Evolutionary conservation across 495 filamentous ascomycete species (phyloP), one percentile per base, ranked within the genome.

Genomic region (Rostrohypoxylon terebratum): DNA sequence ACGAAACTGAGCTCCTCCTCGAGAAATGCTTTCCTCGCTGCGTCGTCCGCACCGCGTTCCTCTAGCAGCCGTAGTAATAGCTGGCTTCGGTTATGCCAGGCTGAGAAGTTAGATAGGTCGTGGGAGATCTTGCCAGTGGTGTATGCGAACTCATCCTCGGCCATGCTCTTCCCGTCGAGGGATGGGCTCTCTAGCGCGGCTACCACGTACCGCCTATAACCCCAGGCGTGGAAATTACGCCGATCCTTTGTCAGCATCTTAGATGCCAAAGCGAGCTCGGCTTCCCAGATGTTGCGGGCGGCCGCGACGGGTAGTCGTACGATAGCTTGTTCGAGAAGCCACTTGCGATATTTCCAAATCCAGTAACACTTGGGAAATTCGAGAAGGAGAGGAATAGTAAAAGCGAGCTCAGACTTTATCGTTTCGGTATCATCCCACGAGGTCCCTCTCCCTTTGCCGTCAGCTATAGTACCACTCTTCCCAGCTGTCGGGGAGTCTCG

Each of bases 291-390:
- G 54, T 82, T 75, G 14, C 87, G 85, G 1, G 91, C 85, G n/a
- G 82, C 72, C 0, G 80, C 11, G 3, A 77, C 51, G 10, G 88
- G 85, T 7, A 97, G 84, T 36, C 89, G 83, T 10, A 81, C 77
- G 45, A 90, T 90, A 48, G 89, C 89, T 77, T 93, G 88, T 51
- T 90, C 82, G 16, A 99, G 83, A 1, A 94, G 82, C 96, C 96
- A 98, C 11, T 90, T 80, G n/a, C 96, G 90, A 81, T 98, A 93
- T 78, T 96, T 97, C 96, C 96, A 99, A 47, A 99, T 93, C 94
- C 96, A 98, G 84, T 99, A 99, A 84, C 96, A 98, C 82, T 99
- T 99, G 23, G 96, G 96, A 73, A 88, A 93, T 69, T 93, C 88
- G 36, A 89, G 84, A 40, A 98, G 89, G 11, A 99, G 85, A 2